phyloP scores from a whole-genome alignment of 345 rosid species.

The Salix exigua region DNA sequence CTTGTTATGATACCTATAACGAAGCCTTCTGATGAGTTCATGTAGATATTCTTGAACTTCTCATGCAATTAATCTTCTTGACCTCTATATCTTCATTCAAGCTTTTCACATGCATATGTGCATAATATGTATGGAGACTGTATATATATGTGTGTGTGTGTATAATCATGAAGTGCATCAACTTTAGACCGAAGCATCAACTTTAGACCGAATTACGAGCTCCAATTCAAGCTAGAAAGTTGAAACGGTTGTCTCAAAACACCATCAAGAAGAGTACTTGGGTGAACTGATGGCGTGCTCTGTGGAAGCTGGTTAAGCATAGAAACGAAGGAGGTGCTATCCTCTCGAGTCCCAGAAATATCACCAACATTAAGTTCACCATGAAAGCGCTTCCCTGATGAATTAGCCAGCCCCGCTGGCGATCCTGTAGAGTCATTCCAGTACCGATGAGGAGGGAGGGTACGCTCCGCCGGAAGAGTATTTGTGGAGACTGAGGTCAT shows the following conservation, averaged over 20 bases:
- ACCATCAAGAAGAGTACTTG: conserved; percentile 44
- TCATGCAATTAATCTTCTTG: not conserved
- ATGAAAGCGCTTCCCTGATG: conserved; percentile 49
- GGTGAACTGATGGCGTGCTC: conserved; percentile 35
- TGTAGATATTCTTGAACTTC: not conserved
- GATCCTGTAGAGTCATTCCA: conserved; percentile 31
- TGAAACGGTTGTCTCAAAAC: conserved; percentile 57
- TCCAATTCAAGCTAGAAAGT: conserved; percentile 47
- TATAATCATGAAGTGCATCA: not conserved
- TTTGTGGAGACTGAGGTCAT: conserved; percentile 1
- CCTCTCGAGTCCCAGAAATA: conserved; percentile 17
- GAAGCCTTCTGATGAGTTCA: conserved; percentile 1
- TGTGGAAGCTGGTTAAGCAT: conserved; percentile 59
- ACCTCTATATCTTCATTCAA: not conserved
- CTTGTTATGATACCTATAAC: not conserved
- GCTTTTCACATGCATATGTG: not conserved
- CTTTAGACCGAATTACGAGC: conserved; percentile 3
- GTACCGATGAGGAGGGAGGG: conserved; percentile 21
- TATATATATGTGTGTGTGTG: not conserved
- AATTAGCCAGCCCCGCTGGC: conserved; percentile 7
- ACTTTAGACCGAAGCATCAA: not conserved
- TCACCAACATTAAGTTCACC: conserved; percentile 39
- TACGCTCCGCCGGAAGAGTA: conserved; percentile 4
- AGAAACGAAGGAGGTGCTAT: conserved; percentile 53
- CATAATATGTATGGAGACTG: not conserved